A percentile compares a stretch with the other conserved stretches of the same genome.
Evolutionary conservation across 495 filamentous ascomycete genomes (phyloP).

Genomic region (Xeromyces bisporus): DNA sequence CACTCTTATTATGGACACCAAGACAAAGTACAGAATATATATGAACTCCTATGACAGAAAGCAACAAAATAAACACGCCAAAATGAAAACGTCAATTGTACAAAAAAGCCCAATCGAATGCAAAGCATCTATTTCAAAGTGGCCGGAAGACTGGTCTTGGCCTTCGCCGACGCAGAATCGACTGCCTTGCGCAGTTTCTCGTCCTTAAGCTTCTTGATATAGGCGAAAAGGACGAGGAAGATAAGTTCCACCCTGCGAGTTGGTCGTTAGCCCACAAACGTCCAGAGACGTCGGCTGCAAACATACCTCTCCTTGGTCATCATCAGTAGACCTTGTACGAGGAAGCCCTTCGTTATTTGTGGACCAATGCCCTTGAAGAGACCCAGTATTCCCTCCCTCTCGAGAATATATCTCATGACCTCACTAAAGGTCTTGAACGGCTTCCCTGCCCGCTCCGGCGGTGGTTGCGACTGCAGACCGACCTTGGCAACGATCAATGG

Average conservation of each 20-base stretch:
- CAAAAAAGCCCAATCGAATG: too few species aligned
- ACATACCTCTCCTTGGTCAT: slow-evolving; percentile 96
- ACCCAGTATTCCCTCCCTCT: slow-evolving; percentile 66
- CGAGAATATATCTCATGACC: slow-evolving; percentile 82
- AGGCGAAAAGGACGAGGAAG: slow-evolving; percentile 76
- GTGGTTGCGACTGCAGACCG: slow-evolving; percentile 82
- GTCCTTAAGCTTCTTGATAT: slow-evolving; percentile 50
- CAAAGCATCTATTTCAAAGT: slow-evolving; percentile 33
- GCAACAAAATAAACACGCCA: too few species aligned
- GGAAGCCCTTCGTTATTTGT: slow-evolving; percentile 78
- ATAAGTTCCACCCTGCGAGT: slow-evolving; percentile 62
- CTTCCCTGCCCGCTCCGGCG: slow-evolving; percentile 67
- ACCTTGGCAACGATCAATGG: slow-evolving; percentile 98
- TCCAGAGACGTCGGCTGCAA: slow-evolving; percentile 4
- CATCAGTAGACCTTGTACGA: slow-evolving; percentile 94
- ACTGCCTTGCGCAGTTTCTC: slow-evolving; percentile 55
- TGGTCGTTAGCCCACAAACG: slow-evolving; percentile 12
- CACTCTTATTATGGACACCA: too few species aligned
- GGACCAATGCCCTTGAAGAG: slow-evolving; percentile 96
- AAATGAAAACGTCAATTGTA: too few species aligned
- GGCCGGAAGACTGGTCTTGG: slow-evolving; percentile 27
- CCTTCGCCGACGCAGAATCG: slow-evolving; percentile 21
- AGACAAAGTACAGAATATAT: too few species aligned
- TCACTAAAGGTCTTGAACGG: slow-evolving; percentile 90
- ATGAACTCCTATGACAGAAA: too few species aligned